phyloP scores from a whole-genome alignment of 169 alveolate genomes.

The Amoebophrya sp. region DNA sequence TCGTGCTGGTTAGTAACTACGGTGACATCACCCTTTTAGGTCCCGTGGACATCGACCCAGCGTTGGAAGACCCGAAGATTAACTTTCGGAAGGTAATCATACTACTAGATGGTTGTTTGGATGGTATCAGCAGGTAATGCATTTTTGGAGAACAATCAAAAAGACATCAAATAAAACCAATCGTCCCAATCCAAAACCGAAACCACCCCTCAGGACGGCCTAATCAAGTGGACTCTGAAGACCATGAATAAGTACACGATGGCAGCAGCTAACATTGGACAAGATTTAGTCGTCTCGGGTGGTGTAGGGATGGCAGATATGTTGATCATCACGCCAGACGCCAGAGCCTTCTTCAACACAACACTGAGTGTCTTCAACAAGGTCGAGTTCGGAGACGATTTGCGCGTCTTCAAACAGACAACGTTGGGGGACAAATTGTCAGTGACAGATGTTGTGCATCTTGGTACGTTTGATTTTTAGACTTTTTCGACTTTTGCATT shows the following conservation, averaged over 20 bases:
- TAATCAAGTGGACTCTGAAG: background rate
- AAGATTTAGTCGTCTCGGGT: background rate
- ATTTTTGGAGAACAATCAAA: too few species aligned
- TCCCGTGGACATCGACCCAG: conserved; percentile 18
- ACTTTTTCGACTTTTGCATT: too few species aligned
- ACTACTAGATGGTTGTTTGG: too few species aligned
- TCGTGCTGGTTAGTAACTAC: background rate
- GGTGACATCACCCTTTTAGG: conserved; percentile 16
- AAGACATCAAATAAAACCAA: too few species aligned
- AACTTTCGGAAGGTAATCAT: background rate
- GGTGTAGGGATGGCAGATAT: conserved; percentile 14
- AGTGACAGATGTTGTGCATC: conserved; percentile 8
- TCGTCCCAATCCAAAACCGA: too few species aligned
- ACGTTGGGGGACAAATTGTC: background rate
- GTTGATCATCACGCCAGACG: conserved; percentile 13
- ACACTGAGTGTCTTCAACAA: background rate
- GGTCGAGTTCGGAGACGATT: conserved; percentile 23
- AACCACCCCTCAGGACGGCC: too few species aligned
- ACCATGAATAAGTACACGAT: conserved; percentile 11
- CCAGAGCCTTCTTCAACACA: background rate
- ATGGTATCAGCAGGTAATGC: too few species aligned
- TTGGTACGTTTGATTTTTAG: too few species aligned
- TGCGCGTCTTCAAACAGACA: conserved; percentile 15
- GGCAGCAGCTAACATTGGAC: conserved; percentile 17
- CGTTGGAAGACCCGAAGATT: conserved; percentile 19